Conservation (phyloP, 805 yeast genomes). For the Ogataea pini region DNA sequence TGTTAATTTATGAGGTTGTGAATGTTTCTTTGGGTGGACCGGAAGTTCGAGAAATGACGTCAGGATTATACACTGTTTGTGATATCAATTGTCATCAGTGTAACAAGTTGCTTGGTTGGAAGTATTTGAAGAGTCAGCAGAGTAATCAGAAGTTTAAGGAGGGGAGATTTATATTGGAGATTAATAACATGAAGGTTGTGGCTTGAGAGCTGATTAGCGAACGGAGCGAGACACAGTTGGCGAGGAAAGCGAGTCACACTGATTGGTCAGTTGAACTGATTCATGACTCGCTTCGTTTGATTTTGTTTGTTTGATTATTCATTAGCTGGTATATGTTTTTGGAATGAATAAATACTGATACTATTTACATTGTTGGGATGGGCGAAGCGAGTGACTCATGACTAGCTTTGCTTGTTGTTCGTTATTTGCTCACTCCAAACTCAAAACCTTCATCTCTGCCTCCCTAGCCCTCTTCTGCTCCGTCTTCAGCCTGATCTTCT, state of each 20-base stretch:
- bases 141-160: slow-evolving; percentile 56
- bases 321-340: too few relatives aligned
- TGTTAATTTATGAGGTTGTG: slow-evolving; percentile 48
- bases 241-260: background rate
- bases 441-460: slow-evolving; percentile 13
- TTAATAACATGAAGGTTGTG: slow-evolving; percentile 25
- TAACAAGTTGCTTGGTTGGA: slow-evolving; percentile 59
- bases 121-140: slow-evolving; percentile 50
- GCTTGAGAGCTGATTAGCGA: slow-evolving; percentile 3
- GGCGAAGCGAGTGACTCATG: background rate
- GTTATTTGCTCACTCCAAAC: slow-evolving; percentile 15
- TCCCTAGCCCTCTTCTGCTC: slow-evolving; percentile 21
- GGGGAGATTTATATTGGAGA: slow-evolving; percentile 58
- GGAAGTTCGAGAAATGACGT: slow-evolving; percentile 47
- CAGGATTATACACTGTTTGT: slow-evolving; percentile 59
- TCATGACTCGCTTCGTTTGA: background rate
- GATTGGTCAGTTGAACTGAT: too few relatives aligned
- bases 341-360: too few relatives aligned
- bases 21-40: slow-evolving; percentile 26
- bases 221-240: background rate
- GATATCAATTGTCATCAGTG: slow-evolving; percentile 61
- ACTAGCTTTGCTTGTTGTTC: background rate
- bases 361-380: too few relatives aligned
- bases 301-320: background rate
- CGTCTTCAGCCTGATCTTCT: slow-evolving; percentile 28